These are phyloP conservation scores for Phaffomyces antillensis DNA, from an alignment of 805 yeast genomes.

Conservation along the genomic window DNA sequence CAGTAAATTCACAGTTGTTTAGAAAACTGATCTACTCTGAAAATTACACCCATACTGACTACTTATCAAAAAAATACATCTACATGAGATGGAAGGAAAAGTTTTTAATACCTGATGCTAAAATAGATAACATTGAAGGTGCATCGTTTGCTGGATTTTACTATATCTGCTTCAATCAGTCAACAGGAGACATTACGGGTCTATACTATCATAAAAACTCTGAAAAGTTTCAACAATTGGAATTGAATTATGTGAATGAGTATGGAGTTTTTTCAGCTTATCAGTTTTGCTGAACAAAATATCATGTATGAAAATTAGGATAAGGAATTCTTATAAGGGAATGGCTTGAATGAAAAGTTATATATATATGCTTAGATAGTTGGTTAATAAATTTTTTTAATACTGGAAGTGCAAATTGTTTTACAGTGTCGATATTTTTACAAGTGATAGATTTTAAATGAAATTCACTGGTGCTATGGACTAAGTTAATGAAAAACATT, in stretches of 20 bases:
- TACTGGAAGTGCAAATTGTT: too few species aligned
- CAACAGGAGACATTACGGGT: conserved; percentile 70
- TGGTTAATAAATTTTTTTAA: too few species aligned
- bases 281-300: not conserved
- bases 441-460: too few species aligned
- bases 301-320: not conserved
- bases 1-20: not conserved
- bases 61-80: conserved; percentile 39
- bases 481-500: too few species aligned
- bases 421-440: too few species aligned
- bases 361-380: too few species aligned
- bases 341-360: too few species aligned
- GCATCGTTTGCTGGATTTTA: conserved; percentile 93
- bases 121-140: conserved; percentile 41
- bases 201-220: conserved; percentile 76
- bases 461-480: too few species aligned
- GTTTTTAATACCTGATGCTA: conserved; percentile 76
- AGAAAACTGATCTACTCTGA: conserved; percentile 11
- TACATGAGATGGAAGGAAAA: conserved; percentile 96
- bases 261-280: conserved; percentile 2
- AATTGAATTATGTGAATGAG: conserved; percentile 28
- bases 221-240: conserved; percentile 70
- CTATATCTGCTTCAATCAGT: conserved; percentile 75
- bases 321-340: too few species aligned
- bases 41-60: conserved; percentile 23